Percentiles rank a stretch among this genome's conserved stretches.
Conservation (phyloP, 192 early-diverging fungal genomes). For the Backusella australiensis region DNA sequence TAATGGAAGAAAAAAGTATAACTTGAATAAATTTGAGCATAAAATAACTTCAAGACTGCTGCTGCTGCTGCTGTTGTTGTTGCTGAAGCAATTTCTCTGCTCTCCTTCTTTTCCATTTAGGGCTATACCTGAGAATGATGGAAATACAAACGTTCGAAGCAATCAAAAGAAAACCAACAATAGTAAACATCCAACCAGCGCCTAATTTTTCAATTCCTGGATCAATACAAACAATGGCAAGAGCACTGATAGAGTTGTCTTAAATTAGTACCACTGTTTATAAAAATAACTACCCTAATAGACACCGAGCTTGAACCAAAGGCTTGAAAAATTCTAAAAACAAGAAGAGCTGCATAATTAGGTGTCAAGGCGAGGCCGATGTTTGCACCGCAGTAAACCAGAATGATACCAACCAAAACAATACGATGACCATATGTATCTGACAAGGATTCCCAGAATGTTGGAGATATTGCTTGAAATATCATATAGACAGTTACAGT, state of each 20-base stretch:
- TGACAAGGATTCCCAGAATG: constrained; percentile 35
- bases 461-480: constrained; percentile 32
- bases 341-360: no score
- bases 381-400: constrained; percentile 28
- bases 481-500: constrained; percentile 26
- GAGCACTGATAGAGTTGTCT: background rate
- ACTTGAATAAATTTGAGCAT: no score
- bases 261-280: background rate
- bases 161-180: background rate
- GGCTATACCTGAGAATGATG: background rate
- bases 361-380: constrained; percentile 16
- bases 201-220: constrained; percentile 17
- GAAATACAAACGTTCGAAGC: background rate
- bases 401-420: constrained; percentile 27
- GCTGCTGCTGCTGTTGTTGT: no score
- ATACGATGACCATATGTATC: constrained; percentile 35
- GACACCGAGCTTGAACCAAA: background rate
- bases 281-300: background rate
- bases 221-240: constrained; percentile 15
- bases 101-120: background rate
- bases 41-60: no score
- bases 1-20: no score
- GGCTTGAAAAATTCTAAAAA: no score
- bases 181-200: constrained; percentile 17
- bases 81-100: background rate